phyloP scores from a whole-genome alignment of 2,329 filamentous ascomycete genomes.

The Calonectria pteridis region DNA sequence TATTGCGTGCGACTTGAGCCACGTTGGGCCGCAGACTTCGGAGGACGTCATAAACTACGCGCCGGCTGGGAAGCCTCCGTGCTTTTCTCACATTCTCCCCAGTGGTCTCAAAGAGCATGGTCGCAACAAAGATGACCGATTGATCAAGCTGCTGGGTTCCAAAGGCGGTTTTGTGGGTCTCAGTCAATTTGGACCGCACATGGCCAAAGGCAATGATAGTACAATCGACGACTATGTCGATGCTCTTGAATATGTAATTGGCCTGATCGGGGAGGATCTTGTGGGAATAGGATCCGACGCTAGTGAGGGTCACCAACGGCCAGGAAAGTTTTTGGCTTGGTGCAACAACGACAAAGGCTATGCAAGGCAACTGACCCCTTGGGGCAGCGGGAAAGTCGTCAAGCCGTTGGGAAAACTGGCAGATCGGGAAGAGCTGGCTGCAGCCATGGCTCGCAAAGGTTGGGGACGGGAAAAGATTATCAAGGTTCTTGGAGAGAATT shows the following conservation, averaged over 20 bases:
- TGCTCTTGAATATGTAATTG: constrained; percentile 54
- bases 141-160: constrained; percentile 51
- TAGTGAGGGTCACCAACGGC: constrained; percentile 53
- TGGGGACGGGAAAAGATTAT: constrained; percentile 53
- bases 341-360: constrained; percentile 57
- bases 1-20: constrained; percentile 52
- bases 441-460: constrained; percentile 53
- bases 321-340: constrained; percentile 55
- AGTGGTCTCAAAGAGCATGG: constrained; percentile 51
- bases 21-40: constrained; percentile 50
- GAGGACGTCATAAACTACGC: constrained; percentile 52
- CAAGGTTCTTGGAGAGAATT: constrained; percentile 55
- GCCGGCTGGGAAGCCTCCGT: constrained; percentile 52
- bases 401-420: constrained; percentile 54
- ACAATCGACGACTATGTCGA: constrained; percentile 57
- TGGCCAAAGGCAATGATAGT: constrained; percentile 54
- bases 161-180: constrained; percentile 55
- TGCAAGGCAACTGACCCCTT: constrained; percentile 51
- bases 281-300: constrained; percentile 54
- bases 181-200: constrained; percentile 55
- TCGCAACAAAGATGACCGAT: constrained; percentile 53
- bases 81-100: constrained; percentile 54
- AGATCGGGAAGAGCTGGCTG: constrained; percentile 50
- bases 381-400: constrained; percentile 55
- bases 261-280: constrained; percentile 51